These are phyloP conservation scores for Macroventuria anomochaeta DNA, from an alignment of 2,329 filamentous ascomycete genomes.

Conservation along the genomic window DNA sequence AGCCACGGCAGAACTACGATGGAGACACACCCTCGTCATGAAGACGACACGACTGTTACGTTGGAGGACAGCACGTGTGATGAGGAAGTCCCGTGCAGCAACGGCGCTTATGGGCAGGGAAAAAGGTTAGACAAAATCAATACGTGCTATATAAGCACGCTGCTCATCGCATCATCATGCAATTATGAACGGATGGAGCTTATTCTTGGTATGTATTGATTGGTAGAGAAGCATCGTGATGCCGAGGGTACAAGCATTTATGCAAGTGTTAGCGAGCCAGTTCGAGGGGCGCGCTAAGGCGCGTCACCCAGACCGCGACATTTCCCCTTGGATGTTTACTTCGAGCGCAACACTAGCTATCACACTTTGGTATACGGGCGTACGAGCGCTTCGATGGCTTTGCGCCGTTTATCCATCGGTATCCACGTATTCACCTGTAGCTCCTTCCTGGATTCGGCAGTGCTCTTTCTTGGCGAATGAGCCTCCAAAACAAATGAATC, in stretches of 20 bases:
- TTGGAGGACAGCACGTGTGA: background rate
- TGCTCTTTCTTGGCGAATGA: constrained; percentile 9
- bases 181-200: background rate
- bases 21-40: background rate
- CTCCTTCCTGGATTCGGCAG: constrained; percentile 11
- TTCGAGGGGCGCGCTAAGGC: constrained; percentile 14
- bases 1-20: background rate
- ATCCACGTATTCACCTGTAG: background rate
- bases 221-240: background rate
- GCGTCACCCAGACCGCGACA: constrained; percentile 7
- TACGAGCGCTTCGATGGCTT: background rate
- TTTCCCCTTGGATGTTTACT: background rate
- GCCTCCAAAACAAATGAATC: constrained; percentile 11
- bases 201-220: background rate
- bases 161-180: background rate
- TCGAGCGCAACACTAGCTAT: background rate
- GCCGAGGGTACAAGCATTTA: constrained; percentile 9
- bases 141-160: background rate
- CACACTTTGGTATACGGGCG: background rate
- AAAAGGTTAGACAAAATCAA: background rate
- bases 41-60: constrained; percentile 9
- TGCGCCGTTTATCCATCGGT: background rate
- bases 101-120: background rate
- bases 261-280: constrained; percentile 14
- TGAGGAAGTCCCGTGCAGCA: background rate